Evolutionary conservation across 2,329 filamentous ascomycete species (phyloP).

Genomic region (Fusarium camptoceras): DNA sequence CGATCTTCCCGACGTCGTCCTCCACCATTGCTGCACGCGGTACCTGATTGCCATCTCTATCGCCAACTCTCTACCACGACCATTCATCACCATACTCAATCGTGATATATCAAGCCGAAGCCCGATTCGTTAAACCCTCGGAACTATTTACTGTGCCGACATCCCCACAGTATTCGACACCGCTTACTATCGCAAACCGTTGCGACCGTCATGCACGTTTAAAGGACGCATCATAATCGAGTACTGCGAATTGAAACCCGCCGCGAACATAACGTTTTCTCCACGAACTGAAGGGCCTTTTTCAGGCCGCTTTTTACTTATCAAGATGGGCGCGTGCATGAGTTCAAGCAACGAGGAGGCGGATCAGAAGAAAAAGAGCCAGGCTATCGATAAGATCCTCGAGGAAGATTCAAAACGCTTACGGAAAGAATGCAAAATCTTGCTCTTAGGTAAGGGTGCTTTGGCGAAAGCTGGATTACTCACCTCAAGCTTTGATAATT

Average conservation of each 20-base stretch:
- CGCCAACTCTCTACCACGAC: slow-evolving; percentile 33
- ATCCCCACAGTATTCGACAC: slow-evolving; percentile 22
- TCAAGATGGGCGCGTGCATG: slow-evolving; percentile 91
- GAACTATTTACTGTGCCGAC: not conserved
- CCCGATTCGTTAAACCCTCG: slow-evolving; percentile 1
- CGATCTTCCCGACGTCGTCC: slow-evolving; percentile 33
- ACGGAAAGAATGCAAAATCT: slow-evolving; percentile 98
- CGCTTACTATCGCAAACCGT: slow-evolving; percentile 26
- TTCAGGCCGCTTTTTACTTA: slow-evolving; percentile 29
- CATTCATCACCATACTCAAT: slow-evolving; percentile 21
- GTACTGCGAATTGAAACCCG: slow-evolving; percentile 29
- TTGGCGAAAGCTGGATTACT: slow-evolving; percentile 18
- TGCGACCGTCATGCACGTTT: slow-evolving; percentile 44
- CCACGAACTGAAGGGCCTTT: slow-evolving; percentile 25
- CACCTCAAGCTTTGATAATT: slow-evolving; percentile 21
- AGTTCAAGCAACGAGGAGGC: slow-evolving; percentile 87
- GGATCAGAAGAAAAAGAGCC: slow-evolving; percentile 95
- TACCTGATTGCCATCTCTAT: slow-evolving; percentile 32
- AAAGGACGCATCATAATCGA: slow-evolving; percentile 33
- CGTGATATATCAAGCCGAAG: not conserved
- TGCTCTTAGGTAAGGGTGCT: slow-evolving; percentile 80
- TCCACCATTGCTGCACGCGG: slow-evolving; percentile 36
- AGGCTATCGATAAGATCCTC: slow-evolving; percentile 91
- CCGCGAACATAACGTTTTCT: slow-evolving; percentile 13
- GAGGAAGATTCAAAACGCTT: slow-evolving; percentile 95